phyloP scores from a whole-genome alignment of 2,329 filamentous ascomycete species.

The Malbranchea cinnamomea region DNA sequence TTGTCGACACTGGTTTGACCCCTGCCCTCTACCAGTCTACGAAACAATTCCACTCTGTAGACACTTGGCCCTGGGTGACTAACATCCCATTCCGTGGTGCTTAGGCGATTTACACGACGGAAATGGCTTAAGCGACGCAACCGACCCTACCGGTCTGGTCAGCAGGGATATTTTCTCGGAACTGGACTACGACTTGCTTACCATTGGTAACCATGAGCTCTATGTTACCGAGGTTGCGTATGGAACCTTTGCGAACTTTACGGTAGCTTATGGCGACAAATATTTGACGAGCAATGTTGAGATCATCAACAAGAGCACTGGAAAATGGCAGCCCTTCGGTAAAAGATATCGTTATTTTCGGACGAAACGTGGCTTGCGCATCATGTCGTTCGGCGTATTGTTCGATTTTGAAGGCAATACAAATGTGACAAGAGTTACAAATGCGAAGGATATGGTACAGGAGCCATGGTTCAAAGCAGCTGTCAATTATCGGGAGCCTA shows the following conservation, averaged over 20 bases:
- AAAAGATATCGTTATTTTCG: constrained; percentile 35
- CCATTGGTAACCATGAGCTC: constrained; percentile 50
- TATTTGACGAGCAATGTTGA: constrained; percentile 41
- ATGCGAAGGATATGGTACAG: constrained; percentile 36
- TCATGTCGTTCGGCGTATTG: constrained; percentile 39
- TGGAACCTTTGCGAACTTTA: constrained; percentile 45
- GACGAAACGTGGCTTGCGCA: constrained; percentile 33
- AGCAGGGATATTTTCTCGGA: constrained; percentile 40
- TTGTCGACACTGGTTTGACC: constrained; percentile 42
- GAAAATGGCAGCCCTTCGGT: constrained; percentile 32
- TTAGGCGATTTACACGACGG: constrained; percentile 50
- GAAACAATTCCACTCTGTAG: constrained; percentile 13
- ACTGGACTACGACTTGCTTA: constrained; percentile 39
- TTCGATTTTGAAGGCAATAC: constrained; percentile 41
- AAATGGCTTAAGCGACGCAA: constrained; percentile 47
- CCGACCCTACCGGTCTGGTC: constrained; percentile 39
- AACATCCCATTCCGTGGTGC: neutral
- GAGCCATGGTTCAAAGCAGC: constrained; percentile 47
- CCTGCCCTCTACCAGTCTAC: neutral
- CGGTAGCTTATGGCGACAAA: constrained; percentile 40
- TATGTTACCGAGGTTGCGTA: constrained; percentile 48
- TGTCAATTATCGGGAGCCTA: constrained; percentile 37
- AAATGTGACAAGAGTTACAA: constrained; percentile 46
- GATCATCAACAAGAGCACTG: constrained; percentile 30
- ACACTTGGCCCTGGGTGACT: neutral